A percentile compares a stretch with the other conserved stretches of the same genome.
These are phyloP conservation scores for Chlorella sorokiniana DNA, from an alignment of 139 green algal species.

Conservation along the genomic window DNA sequence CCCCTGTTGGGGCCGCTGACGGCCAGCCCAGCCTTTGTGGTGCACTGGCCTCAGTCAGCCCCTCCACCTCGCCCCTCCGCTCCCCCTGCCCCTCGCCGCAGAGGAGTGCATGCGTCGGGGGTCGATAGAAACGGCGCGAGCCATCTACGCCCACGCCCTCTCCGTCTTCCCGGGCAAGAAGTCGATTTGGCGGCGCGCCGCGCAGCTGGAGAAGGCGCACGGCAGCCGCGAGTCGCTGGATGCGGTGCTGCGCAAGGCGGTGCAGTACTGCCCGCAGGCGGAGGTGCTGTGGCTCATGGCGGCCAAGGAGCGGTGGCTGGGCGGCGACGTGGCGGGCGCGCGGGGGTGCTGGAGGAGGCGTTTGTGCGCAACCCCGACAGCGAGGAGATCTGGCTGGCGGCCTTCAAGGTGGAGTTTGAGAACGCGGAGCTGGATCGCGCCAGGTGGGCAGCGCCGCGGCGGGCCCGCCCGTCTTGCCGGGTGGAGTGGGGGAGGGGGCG, in stretches of 20 bases:
- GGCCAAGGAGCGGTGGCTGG: conserved; percentile 95
- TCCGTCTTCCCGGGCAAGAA: conserved; percentile 81
- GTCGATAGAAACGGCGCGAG: conserved; percentile 84
- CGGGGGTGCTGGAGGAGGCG: conserved; percentile 83
- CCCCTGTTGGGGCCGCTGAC: too few species aligned
- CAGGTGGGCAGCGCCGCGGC: too few species aligned
- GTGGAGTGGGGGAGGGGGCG: too few species aligned
- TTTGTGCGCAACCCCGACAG: conserved; percentile 88
- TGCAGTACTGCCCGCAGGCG: conserved; percentile 89
- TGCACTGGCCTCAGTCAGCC: too few species aligned
- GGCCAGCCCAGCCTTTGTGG: too few species aligned
- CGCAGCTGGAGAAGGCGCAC: conserved; percentile 90
- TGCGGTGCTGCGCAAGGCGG: conserved; percentile 79
- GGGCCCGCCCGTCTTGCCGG: too few species aligned
- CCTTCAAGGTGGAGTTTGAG: conserved; percentile 99
- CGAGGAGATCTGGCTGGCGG: conserved; percentile 96
- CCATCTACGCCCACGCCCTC: conserved; percentile 82
- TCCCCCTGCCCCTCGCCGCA: not conserved
- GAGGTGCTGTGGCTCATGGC: conserved; percentile 98
- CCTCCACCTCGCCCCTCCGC: not conserved
- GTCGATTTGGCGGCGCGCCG: conserved; percentile 84
- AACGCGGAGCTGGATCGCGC: conserved; percentile 86
- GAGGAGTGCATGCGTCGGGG: conserved; percentile 56
- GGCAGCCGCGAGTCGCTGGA: conserved; percentile 80
- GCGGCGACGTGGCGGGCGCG: conserved; percentile 75